These are phyloP conservation scores for Monoraphidium neglectum DNA, from an alignment of 139 green algal genomes.

Conservation along the genomic window DNA sequence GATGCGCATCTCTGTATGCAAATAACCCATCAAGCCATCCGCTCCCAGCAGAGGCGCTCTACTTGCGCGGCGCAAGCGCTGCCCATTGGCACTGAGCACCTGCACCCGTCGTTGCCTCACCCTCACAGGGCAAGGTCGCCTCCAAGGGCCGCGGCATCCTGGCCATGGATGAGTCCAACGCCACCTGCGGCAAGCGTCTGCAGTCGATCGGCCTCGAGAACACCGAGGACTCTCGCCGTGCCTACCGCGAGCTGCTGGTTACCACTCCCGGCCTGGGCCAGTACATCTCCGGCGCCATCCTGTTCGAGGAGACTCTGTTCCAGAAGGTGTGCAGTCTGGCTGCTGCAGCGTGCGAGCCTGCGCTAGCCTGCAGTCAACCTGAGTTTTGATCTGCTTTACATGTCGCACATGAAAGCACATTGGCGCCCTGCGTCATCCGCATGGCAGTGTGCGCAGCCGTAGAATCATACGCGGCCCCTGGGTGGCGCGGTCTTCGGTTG, in stretches of 20 bases:
- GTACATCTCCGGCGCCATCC: constrained; percentile 92
- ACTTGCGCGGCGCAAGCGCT: too few relatives aligned
- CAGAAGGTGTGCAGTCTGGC: constrained; percentile 56
- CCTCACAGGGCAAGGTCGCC: constrained; percentile 14
- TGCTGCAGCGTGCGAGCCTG: too few relatives aligned
- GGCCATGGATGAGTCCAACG: constrained; percentile 99
- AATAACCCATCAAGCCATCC: too few relatives aligned
- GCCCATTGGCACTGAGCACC: neutral
- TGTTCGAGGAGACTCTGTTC: constrained; percentile 99
- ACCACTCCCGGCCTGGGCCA: constrained; percentile 88
- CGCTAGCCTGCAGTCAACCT: too few relatives aligned
- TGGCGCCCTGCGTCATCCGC: too few relatives aligned
- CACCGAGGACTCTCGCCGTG: constrained; percentile 97
- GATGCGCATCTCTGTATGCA: too few relatives aligned
- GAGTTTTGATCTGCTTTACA: too few relatives aligned
- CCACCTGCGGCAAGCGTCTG: constrained; percentile 95
- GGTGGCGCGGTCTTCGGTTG: too few relatives aligned
- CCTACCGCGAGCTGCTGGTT: constrained; percentile 96
- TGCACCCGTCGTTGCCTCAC: neutral
- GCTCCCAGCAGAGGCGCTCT: too few relatives aligned
- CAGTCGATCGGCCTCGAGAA: constrained; percentile 98
- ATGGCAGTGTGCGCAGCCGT: too few relatives aligned
- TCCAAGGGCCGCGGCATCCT: constrained; percentile 62
- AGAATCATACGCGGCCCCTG: too few relatives aligned
- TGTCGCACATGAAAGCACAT: too few relatives aligned